Conservation (phyloP, 805 yeast genomes). For the Priceomyces fermenticarens region DNA sequence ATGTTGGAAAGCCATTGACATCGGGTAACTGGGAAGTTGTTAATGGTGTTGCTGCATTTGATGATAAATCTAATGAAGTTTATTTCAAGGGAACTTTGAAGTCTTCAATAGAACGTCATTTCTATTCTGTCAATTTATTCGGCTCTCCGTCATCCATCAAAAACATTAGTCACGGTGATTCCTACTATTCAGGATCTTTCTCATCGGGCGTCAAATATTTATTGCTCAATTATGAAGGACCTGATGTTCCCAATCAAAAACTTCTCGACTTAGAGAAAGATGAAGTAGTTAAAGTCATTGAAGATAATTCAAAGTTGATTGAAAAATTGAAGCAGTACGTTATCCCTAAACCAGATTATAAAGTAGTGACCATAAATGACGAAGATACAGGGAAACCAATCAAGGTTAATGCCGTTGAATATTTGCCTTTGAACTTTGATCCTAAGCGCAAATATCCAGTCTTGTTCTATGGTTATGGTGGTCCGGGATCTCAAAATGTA, state of each 20-base stretch:
- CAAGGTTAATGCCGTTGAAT: slow-evolving; percentile 66
- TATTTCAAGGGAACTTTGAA: slow-evolving; percentile 72
- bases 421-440: slow-evolving; percentile 73
- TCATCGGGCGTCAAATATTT: slow-evolving; percentile 77
- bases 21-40: slow-evolving; percentile 90
- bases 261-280: slow-evolving; percentile 44
- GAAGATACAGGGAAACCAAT: slow-evolving; percentile 44
- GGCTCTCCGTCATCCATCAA: slow-evolving; percentile 49
- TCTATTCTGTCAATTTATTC: slow-evolving; percentile 62
- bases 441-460: slow-evolving; percentile 70
- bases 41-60: slow-evolving; percentile 57
- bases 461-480: slow-evolving; percentile 88
- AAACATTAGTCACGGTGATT: slow-evolving; percentile 43
- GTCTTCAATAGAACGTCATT: slow-evolving; percentile 79
- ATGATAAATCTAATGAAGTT: slow-evolving; percentile 42
- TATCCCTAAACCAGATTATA: slow-evolving; percentile 54
- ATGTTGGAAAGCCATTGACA: slow-evolving; percentile 51
- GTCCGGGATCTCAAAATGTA: slow-evolving; percentile 91
- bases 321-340: slow-evolving; percentile 41
- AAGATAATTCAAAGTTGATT: slow-evolving; percentile 44
- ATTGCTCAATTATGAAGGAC: slow-evolving; percentile 72
- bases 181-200: slow-evolving; percentile 70
- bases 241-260: slow-evolving; percentile 74
- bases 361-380: slow-evolving; percentile 56
- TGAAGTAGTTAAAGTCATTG: slow-evolving; percentile 40